phyloP scores from a whole-genome alignment of 257 asterid genomes.

The Plantago ovata region DNA sequence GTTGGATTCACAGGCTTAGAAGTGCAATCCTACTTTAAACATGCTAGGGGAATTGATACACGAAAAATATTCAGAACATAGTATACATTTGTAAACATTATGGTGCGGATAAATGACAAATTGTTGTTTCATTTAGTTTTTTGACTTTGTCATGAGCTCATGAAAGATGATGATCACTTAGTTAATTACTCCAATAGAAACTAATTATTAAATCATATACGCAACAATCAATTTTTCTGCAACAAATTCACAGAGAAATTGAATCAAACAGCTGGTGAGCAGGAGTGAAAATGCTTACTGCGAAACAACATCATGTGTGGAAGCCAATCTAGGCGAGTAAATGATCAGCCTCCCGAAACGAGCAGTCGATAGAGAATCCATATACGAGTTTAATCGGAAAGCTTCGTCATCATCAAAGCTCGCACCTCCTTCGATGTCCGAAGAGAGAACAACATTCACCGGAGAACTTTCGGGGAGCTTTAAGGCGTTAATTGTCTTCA shows the following conservation, averaged over 20 bases:
- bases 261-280: constrained; percentile 9
- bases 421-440: constrained; percentile 38
- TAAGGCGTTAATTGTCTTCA: constrained; percentile 42
- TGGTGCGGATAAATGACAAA: too few species aligned
- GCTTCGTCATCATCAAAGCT: constrained; percentile 22
- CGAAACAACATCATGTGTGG: constrained; percentile 81
- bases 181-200: too few species aligned
- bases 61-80: too few species aligned
- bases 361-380: constrained; percentile 46
- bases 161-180: too few species aligned
- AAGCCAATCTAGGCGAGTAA: constrained; percentile 65
- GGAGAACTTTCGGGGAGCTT: constrained; percentile 51
- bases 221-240: not conserved
- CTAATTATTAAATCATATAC: too few species aligned
- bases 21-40: too few species aligned
- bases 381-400: constrained; percentile 46
- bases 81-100: too few species aligned
- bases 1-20: too few species aligned
- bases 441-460: constrained; percentile 34
- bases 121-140: too few species aligned
- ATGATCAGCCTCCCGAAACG: constrained; percentile 65
- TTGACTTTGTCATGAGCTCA: too few species aligned
- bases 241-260: constrained; percentile 7
- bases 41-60: too few species aligned
- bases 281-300: constrained; percentile 37